These are phyloP conservation scores for Cyberlindnera americana DNA, from an alignment of 805 yeast genomes.

Conservation along the genomic window DNA sequence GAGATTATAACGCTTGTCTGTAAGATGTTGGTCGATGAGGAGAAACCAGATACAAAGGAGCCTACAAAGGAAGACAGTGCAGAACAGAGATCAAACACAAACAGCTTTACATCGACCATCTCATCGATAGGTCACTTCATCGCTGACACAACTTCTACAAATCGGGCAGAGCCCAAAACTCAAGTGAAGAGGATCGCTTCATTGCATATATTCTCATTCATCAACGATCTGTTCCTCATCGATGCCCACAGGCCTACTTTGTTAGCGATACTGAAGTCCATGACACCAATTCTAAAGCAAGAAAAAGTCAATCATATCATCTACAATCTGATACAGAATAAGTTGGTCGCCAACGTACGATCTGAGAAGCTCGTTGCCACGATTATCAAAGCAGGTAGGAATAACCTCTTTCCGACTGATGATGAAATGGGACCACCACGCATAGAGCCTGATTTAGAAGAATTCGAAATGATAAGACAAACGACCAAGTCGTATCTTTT, in stretches of 20 bases:
- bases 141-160: constrained; percentile 16
- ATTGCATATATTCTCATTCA: constrained; percentile 23
- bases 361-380: constrained; percentile 20
- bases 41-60: neutral
- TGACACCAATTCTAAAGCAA: constrained; percentile 16
- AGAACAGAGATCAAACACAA: neutral
- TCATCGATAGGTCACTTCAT: constrained; percentile 16
- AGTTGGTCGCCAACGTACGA: constrained; percentile 15
- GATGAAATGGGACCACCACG: constrained; percentile 48
- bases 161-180: neutral
- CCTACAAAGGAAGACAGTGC: neutral
- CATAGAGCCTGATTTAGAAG: constrained; percentile 38
- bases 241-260: constrained; percentile 30
- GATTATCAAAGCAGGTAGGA: constrained; percentile 31
- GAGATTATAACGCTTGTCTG: constrained; percentile 31
- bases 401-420: constrained; percentile 45
- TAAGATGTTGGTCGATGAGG: constrained; percentile 8
- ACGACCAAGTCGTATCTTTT: constrained; percentile 28
- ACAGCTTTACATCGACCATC: constrained; percentile 3
- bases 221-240: constrained; percentile 23
- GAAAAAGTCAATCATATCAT: constrained; percentile 18
- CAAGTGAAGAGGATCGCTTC: constrained; percentile 8
- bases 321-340: constrained; percentile 21
- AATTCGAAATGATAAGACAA: constrained; percentile 31
- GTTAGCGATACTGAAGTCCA: constrained; percentile 27